A percentile compares a stretch with the other conserved stretches of the same genome.
These are phyloP conservation scores for Vigna unguiculata DNA, from an alignment of 306 rosid species.

Conservation along the genomic window DNA sequence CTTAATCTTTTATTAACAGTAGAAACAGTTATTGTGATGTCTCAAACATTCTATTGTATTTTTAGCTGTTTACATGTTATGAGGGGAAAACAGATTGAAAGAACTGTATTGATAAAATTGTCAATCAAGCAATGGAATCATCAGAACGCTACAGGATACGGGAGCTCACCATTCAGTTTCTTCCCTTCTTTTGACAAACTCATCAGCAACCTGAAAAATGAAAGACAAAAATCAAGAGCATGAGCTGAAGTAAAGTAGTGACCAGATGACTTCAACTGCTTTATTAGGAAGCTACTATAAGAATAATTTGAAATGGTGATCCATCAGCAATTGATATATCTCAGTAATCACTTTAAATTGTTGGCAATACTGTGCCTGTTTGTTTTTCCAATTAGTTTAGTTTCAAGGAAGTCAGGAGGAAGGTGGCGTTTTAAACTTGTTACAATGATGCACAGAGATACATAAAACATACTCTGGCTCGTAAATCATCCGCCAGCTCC, in stretches of 20 bases:
- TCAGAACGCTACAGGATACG: conserved; percentile 22
- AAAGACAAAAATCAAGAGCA: conserved; percentile 40
- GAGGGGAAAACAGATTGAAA: conserved; percentile 7
- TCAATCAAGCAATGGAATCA: conserved; percentile 14
- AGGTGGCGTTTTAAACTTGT: conserved; percentile 17
- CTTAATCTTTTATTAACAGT: background rate
- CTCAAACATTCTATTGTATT: background rate
- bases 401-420: background rate
- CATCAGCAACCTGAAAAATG: conserved; percentile 82
- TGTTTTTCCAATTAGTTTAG: conserved; percentile 28
- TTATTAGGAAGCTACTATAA: background rate
- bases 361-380: background rate
- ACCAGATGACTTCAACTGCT: conserved; percentile 29
- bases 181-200: conserved; percentile 84
- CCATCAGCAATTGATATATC: conserved; percentile 25
- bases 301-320: conserved; percentile 3
- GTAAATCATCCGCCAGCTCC: conserved; percentile 80
- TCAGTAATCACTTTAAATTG: conserved; percentile 2
- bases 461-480: conserved; percentile 65
- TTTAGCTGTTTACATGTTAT: background rate
- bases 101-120: background rate
- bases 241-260: background rate
- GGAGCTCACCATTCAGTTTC: conserved; percentile 91
- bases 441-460: conserved; percentile 12
- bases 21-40: background rate